Percentiles rank a stretch among this genome's conserved stretches.
phyloP scores from a whole-genome alignment of 2,329 filamentous ascomycete species.

The Setomelanomma holmii region DNA sequence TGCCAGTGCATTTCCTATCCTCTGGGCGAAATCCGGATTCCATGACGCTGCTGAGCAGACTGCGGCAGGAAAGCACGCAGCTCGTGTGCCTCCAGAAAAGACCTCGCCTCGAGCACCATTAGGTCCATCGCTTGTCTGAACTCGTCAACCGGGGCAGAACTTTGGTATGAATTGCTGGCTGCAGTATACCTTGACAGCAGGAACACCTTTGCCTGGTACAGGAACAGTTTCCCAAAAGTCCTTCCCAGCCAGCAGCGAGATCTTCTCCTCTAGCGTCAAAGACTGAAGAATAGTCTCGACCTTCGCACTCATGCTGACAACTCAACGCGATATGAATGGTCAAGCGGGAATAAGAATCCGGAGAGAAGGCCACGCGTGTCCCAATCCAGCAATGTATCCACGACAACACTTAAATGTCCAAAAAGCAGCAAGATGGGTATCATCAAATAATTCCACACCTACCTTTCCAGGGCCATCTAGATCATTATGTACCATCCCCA shows the following conservation, averaged over 20 bases:
- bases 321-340: background rate
- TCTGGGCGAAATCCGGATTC: constrained; percentile 66
- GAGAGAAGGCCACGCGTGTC: background rate
- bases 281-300: constrained; percentile 40
- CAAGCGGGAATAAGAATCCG: background rate
- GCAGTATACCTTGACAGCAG: constrained; percentile 57
- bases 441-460: background rate
- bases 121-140: constrained; percentile 69
- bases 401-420: background rate
- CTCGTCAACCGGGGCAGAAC: background rate
- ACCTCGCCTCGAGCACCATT: constrained; percentile 70
- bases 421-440: constrained; percentile 6
- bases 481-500: constrained; percentile 9
- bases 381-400: background rate
- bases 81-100: constrained; percentile 69
- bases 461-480: background rate
- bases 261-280: constrained; percentile 46
- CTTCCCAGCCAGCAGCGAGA: constrained; percentile 44
- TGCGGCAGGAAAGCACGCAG: constrained; percentile 78
- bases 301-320: constrained; percentile 27
- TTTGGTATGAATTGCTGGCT: background rate
- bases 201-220: constrained; percentile 65
- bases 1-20: constrained; percentile 70
- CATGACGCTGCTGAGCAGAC: constrained; percentile 74
- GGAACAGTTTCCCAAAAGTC: constrained; percentile 75